Base-by-base conservation (phyloP, 768 basidiomycete species). In the Podaxis sp. region DNA sequence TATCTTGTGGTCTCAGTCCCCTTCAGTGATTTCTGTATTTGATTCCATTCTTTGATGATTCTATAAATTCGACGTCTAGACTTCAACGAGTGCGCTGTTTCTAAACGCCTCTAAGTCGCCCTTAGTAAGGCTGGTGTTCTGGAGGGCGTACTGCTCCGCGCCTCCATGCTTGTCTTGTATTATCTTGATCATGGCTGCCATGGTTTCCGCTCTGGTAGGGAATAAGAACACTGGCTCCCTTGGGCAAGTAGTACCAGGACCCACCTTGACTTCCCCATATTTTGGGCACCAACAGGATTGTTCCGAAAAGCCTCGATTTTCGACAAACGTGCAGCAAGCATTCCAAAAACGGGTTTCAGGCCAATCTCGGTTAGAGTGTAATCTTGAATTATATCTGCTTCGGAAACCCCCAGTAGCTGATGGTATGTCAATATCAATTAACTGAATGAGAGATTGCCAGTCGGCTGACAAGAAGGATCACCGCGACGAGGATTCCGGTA, bases 341-440 rank as follows among this genome's bases (percentile, higher is more conserved):
- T 58, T 3, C 72, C 69, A 12, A 73, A 53, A 11, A 66, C 68
- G 4, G 79, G 77, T 58, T 74, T 72, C 15, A 80, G 71, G 2
- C 80, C 80, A 28, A 74, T 52, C 15, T 72, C 69, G 2, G 80
- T 78, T 53, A 82, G 67, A 1, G 72, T 67, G 61, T 83, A 82
- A 62, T 82, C 80, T 15, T 71, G 67, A 8, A 69, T 68, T 40
- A 83, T 80, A 36, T 74, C 72, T 13, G 75, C 73, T 66, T 82
- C 79, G 37, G 64, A 50, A 12, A 76, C 75, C 4, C 79, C 79
- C 12, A 79, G 71, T 10, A 80, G 70, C 80, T 80, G 56, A 38
- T 24, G 2, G n/a, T 24, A 33, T 48, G 22, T 50, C 2, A 58
- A 4, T 49, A 8, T 38, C 3, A 22, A 13, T 33, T 17, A 11